Base-by-base conservation (phyloP, 208 protist genomes). In the Leishmania tropica region DNA sequence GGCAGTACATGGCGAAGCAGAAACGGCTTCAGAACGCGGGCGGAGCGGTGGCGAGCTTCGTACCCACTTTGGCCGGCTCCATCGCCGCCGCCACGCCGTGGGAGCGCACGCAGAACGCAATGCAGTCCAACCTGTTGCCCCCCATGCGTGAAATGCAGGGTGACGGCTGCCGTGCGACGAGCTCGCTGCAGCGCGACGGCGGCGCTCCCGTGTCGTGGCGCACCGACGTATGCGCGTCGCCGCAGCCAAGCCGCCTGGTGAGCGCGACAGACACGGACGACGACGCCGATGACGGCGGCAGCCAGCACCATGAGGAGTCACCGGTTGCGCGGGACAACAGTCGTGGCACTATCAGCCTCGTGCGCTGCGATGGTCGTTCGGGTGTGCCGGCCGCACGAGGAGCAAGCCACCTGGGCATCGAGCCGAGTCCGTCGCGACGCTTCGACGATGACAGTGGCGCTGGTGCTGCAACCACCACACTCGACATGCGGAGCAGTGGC, bases 1-100 rank as follows among this genome's bases (percentile, higher is more conserved):
- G 92, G 0, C 92, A 95, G 82, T 85, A 88, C 62, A 85, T 91
- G 83, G 91, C 89, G 35, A 88, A 87, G 68, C 74, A 85, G 64
- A 95, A 93, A 72, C 87, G 86, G 31, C 86, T 15, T 35, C 13
- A 10, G 13, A 37, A 11, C 21, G 40, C 2, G 24, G 64, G 28
- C 53, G 64, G 21, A 56, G 40, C 42, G 42, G 3, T 15, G 42
- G 8, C 19, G 5, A 40, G 24, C 2, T 0, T 47, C 10, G 28
- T 13, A 45, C 40, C 58, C 53, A 79, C 17, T n/a, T 17, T 19
- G 24, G 58, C 45, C 24, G 58, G 54, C 45, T 35, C 60, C 24
- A 28, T 31, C 37, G 19, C 40, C 24, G 15, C 7, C n/a, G 2
- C 53, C 58, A 37, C 45, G 37, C 58, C 58, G n/a, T 24, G 24